Percentiles rank a stretch among this genome's conserved stretches.
These are phyloP conservation scores for Lichenothelia convexa DNA, from an alignment of 495 filamentous ascomycete species.

Conservation along the genomic window DNA sequence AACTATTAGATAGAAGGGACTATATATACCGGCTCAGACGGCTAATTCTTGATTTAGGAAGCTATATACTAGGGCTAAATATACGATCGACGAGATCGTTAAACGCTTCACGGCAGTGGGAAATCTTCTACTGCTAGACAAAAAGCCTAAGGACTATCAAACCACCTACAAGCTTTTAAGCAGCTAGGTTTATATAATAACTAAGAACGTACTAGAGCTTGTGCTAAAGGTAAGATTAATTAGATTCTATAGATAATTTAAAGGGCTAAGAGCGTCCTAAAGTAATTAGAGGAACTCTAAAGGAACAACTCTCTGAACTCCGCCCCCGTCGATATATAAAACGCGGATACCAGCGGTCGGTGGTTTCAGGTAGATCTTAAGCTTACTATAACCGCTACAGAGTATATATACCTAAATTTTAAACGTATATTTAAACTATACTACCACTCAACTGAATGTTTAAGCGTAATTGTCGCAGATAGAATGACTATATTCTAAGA, in stretches of 20 bases:
- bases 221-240: constrained; percentile 20
- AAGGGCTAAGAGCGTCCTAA: constrained; percentile 13
- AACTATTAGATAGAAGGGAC: too few relatives aligned
- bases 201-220: constrained; percentile 16
- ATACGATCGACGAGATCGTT: constrained; percentile 14
- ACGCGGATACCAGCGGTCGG: constrained; percentile 20
- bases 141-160: constrained; percentile 17
- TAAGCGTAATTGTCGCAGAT: constrained; percentile 18
- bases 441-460: constrained; percentile 9
- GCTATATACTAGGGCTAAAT: too few relatives aligned
- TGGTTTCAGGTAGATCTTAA: constrained; percentile 15
- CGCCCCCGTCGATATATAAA: constrained; percentile 21
- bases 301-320: constrained; percentile 18
- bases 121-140: constrained; percentile 11
- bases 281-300: constrained; percentile 20
- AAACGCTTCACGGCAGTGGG: constrained; percentile 13
- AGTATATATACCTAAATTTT: constrained; percentile 11
- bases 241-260: constrained; percentile 14
- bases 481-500: constrained; percentile 15
- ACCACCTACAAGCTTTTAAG: constrained; percentile 13
- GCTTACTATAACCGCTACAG: neutral
- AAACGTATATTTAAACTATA: constrained; percentile 12
- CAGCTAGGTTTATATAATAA: too few relatives aligned
- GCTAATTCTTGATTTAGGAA: too few relatives aligned
- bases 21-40: too few relatives aligned